A percentile compares a stretch with the other conserved stretches of the same genome.
These are phyloP conservation scores for Teratosphaeria nubilosa DNA, from an alignment of 2,329 filamentous ascomycete genomes.

Conservation along the genomic window DNA sequence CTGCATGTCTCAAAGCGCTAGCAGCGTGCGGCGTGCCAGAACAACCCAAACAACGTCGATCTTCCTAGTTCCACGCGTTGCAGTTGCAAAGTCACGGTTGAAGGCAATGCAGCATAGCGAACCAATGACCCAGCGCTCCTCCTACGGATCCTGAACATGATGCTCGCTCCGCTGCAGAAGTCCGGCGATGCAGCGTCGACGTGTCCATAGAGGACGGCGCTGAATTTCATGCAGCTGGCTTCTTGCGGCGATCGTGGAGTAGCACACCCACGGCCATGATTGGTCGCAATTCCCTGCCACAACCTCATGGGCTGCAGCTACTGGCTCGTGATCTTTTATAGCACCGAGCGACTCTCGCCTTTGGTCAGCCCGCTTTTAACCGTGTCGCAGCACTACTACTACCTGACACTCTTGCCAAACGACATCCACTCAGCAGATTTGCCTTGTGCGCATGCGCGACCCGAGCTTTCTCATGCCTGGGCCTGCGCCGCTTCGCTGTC, in stretches of 20 bases:
- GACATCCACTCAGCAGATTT: not conserved
- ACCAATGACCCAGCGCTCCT: not conserved
- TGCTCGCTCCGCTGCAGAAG: not conserved
- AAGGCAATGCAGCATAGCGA: not conserved
- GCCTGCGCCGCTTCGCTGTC: not conserved
- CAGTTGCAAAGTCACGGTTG: not conserved
- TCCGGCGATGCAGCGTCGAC: not conserved
- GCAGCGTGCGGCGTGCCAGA: no score
- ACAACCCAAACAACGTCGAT: not conserved
- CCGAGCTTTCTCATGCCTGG: not conserved
- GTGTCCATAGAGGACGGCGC: not conserved
- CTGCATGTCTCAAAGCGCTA: not conserved
- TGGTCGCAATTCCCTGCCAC: not conserved
- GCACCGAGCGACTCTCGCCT: not conserved
- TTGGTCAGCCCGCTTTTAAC: not conserved
- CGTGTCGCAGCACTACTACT: not conserved
- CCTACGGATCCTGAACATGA: not conserved
- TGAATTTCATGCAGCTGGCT: not conserved
- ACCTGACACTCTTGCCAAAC: not conserved
- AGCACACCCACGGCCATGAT: not conserved
- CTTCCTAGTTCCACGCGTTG: not conserved
- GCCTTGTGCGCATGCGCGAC: not conserved
- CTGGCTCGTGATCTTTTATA: not conserved
- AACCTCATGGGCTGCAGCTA: not conserved
- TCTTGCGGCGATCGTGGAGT: not conserved